phyloP scores from a whole-genome alignment of 106 monocot species.

The Amphibolis antarctica region DNA sequence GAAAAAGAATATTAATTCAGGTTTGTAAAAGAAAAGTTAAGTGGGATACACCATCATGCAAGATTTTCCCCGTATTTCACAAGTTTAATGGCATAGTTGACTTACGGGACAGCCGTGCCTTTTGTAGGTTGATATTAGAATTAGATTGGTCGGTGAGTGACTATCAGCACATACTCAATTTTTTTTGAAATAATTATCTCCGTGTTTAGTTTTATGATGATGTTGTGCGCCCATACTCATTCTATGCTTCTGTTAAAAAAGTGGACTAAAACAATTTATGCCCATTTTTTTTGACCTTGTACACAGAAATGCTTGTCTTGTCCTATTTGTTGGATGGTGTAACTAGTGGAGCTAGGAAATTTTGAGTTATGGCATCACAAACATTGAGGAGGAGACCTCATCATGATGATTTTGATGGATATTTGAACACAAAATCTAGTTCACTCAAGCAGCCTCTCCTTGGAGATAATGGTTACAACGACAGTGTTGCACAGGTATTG shows the following conservation, averaged over 20 bases:
- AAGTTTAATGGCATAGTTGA: too few species aligned
- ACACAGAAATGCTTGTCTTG: background rate
- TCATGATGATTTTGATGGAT: constrained; percentile 69
- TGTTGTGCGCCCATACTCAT: background rate
- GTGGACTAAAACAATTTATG: background rate
- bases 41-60: too few species aligned
- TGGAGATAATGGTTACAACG: constrained; percentile 25
- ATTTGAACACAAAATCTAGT: constrained; percentile 30
- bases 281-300: background rate
- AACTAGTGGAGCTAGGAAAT: background rate
- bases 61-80: too few species aligned
- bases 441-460: constrained; percentile 69
- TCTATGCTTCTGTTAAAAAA: background rate
- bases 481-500: constrained; percentile 29
- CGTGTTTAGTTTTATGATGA: background rate
- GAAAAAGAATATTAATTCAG: too few species aligned
- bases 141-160: background rate
- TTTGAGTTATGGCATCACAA: constrained; percentile 39
- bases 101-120: too few species aligned
- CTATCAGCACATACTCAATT: background rate
- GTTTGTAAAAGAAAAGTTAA: too few species aligned
- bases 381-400: constrained; percentile 55
- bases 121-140: background rate
- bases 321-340: background rate
- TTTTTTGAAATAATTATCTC: background rate